These are phyloP conservation scores for Candida xyloterini DNA, from an alignment of 805 yeast species.

Conservation along the genomic window DNA sequence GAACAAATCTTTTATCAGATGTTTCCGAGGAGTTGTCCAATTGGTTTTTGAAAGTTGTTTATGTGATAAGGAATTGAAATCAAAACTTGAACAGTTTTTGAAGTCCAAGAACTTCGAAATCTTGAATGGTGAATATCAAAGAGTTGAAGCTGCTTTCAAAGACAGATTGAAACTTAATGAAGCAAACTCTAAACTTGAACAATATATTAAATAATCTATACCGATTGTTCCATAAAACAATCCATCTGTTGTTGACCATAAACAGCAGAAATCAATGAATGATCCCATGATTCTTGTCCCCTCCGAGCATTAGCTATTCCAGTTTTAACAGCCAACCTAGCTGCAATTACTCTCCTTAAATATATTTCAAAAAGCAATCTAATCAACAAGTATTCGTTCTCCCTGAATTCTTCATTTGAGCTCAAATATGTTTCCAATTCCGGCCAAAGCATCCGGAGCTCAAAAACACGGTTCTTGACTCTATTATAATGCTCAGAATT, in stretches of 20 bases:
- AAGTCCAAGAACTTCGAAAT: slow-evolving; percentile 21
- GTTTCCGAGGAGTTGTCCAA: slow-evolving; percentile 43
- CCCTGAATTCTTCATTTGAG: slow-evolving; percentile 19
- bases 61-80: slow-evolving; percentile 18
- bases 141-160: slow-evolving; percentile 21
- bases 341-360: slow-evolving; percentile 31
- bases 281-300: slow-evolving; percentile 10
- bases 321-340: slow-evolving; percentile 27
- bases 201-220: not conserved
- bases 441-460: slow-evolving; percentile 17
- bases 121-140: slow-evolving; percentile 22
- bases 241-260: slow-evolving; percentile 36
- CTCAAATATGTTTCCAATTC: slow-evolving; percentile 15
- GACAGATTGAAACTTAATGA: slow-evolving; percentile 26
- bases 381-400: slow-evolving; percentile 23
- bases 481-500: slow-evolving; percentile 24
- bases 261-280: slow-evolving; percentile 49
- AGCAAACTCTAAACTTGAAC: slow-evolving; percentile 16
- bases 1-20: slow-evolving; percentile 39
- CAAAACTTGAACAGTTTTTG: slow-evolving; percentile 21
- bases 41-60: slow-evolving; percentile 36
- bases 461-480: slow-evolving; percentile 19
- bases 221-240: slow-evolving; percentile 23
- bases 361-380: slow-evolving; percentile 32
- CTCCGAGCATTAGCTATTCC: slow-evolving; percentile 25